A percentile compares a stretch with the other conserved stretches of the same genome.
phyloP scores from a whole-genome alignment of 805 yeast genomes.

The Spathaspora girioi region DNA sequence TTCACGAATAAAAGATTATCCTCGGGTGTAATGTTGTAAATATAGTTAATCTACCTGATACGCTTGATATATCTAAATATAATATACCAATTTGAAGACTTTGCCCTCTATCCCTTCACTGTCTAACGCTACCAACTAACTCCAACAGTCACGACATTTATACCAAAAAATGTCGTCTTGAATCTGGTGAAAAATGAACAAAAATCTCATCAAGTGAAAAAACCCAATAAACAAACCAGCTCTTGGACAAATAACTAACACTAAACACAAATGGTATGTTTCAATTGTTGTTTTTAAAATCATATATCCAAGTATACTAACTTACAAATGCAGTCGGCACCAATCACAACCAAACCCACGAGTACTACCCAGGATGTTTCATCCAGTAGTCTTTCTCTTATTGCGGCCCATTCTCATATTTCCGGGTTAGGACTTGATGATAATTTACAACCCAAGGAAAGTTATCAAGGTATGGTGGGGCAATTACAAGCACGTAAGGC shows the following conservation, averaged over 20 bases:
- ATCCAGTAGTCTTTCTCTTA: conserved; percentile 52
- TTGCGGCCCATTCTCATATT: conserved; percentile 98
- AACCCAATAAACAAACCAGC: background rate
- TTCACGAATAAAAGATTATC: too few species aligned
- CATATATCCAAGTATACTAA: background rate
- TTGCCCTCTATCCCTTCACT: too few species aligned
- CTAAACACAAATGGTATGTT: conserved; percentile 1
- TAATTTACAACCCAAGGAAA: conserved; percentile 72
- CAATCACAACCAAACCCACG: conserved; percentile 31
- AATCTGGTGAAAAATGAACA: background rate
- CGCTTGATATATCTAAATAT: too few species aligned
- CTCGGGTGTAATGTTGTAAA: too few species aligned
- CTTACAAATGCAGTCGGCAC: conserved; percentile 10
- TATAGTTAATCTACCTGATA: too few species aligned
- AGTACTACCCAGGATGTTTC: conserved; percentile 27
- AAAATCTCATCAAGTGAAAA: background rate
- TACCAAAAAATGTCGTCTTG: background rate
- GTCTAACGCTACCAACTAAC: background rate
- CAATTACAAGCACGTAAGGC: conserved; percentile 94
- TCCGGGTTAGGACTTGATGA: conserved; percentile 96
- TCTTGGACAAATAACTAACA: too few species aligned
- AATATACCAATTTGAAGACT: too few species aligned
- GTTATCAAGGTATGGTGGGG: conserved; percentile 95
- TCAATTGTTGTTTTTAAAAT: background rate
- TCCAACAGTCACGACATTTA: background rate